These are phyloP conservation scores for Pseudogymnoascus sp. DNA, from an alignment of 2,329 filamentous ascomycete species.

Conservation along the genomic window DNA sequence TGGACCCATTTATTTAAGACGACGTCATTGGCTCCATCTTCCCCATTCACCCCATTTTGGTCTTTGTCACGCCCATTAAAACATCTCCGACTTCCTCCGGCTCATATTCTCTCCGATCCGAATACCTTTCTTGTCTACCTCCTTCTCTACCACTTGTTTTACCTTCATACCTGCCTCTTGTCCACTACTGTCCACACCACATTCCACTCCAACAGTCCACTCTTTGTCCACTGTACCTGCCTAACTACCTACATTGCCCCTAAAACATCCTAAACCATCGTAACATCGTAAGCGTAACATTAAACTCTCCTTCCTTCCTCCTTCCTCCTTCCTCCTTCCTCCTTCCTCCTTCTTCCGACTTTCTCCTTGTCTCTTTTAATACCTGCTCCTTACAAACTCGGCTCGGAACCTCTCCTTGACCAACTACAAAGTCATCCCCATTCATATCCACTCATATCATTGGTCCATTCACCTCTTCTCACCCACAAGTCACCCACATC, in stretches of 20 bases:
- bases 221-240: background rate
- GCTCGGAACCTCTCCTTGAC: background rate
- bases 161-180: background rate
- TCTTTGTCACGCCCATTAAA: background rate
- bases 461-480: background rate
- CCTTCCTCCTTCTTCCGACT: background rate
- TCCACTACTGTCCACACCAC: background rate
- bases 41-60: background rate
- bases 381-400: background rate
- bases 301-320: background rate
- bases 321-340: background rate
- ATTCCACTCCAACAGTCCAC: background rate
- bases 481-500: background rate
- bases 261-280: no score
- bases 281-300: no score
- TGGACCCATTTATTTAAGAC: background rate
- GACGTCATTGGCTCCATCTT: background rate
- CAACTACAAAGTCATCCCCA: background rate
- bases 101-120: background rate
- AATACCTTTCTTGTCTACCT: background rate
- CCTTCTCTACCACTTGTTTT: background rate
- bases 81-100: background rate
- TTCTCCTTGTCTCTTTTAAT: background rate
- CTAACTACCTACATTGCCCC: background rate
- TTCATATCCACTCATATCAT: background rate